A percentile compares a stretch with the other conserved stretches of the same genome.
Conservation (phyloP, 2,329 filamentous ascomycete species). For the Aspergillus clavatus region DNA sequence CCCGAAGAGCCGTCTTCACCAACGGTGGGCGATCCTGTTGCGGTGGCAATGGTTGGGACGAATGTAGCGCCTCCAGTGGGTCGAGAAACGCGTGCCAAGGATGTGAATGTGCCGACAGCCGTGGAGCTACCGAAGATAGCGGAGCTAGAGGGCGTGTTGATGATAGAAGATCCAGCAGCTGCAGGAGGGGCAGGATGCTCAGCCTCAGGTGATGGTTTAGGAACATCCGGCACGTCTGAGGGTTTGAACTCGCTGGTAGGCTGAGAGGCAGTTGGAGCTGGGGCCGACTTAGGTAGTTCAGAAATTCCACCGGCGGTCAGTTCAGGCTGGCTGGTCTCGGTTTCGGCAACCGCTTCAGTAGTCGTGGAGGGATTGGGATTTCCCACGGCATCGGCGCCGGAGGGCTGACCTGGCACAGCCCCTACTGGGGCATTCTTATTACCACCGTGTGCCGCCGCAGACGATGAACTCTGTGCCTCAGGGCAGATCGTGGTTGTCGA, state of each 20-base stretch:
- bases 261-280: background rate
- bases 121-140: background rate
- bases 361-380: background rate
- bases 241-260: background rate
- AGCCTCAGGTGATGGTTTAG: background rate
- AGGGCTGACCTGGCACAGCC: too few relatives aligned
- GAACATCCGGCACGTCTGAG: background rate
- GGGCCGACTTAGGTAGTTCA: background rate
- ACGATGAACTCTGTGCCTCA: slow-evolving; percentile 1
- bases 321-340: background rate
- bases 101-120: background rate
- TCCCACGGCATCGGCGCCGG: too few relatives aligned
- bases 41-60: background rate
- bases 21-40: background rate
- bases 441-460: background rate
- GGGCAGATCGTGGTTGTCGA: slow-evolving; percentile 18
- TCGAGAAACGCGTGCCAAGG: background rate
- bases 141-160: background rate
- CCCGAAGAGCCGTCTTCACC: background rate
- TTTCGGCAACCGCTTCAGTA: background rate
- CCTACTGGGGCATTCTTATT: background rate
- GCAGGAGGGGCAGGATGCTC: background rate
- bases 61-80: background rate
- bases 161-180: background rate
- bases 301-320: background rate